Percentiles rank a stretch among this genome's conserved stretches.
Evolutionary conservation across 495 filamentous ascomycete species (phyloP).

Genomic region (Podospora didyma): DNA sequence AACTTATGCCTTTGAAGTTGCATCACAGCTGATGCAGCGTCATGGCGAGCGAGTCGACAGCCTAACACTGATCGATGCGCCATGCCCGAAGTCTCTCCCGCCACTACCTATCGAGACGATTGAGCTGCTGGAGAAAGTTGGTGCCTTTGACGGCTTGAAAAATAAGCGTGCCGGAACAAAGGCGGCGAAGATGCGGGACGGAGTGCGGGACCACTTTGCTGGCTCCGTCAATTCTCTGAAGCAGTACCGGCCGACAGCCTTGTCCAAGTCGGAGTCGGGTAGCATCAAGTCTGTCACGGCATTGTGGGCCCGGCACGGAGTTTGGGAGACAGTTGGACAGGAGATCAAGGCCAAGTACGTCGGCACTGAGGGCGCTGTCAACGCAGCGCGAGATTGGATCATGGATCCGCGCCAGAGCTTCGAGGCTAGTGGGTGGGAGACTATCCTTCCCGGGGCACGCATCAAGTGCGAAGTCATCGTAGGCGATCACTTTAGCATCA

Average conservation of each 20-base stretch:
- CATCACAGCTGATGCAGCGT: slow-evolving; percentile 53
- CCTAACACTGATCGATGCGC: slow-evolving; percentile 64
- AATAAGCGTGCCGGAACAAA: slow-evolving; percentile 18
- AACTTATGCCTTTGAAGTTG: slow-evolving; percentile 68
- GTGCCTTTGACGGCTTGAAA: slow-evolving; percentile 25
- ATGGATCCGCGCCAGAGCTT: slow-evolving; percentile 13
- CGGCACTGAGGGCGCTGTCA: neutral
- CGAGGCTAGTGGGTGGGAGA: slow-evolving; percentile 14
- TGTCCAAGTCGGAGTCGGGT: neutral
- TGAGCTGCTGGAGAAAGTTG: slow-evolving; percentile 60
- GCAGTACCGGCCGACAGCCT: slow-evolving; percentile 49
- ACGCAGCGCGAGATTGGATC: slow-evolving; percentile 18
- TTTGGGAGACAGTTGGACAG: slow-evolving; percentile 18
- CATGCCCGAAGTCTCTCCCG: slow-evolving; percentile 62
- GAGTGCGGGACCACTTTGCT: slow-evolving; percentile 67
- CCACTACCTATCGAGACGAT: slow-evolving; percentile 61
- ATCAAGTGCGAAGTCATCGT: slow-evolving; percentile 9
- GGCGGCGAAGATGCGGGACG: slow-evolving; percentile 39
- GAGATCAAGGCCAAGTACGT: neutral
- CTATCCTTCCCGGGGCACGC: slow-evolving; percentile 3
- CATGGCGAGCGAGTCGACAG: slow-evolving; percentile 56
- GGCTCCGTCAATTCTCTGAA: slow-evolving; percentile 62
- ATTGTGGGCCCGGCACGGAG: slow-evolving; percentile 13
- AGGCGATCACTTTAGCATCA: slow-evolving; percentile 18
- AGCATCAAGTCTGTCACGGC: slow-evolving; percentile 3